Base-by-base conservation (phyloP, 148 eudicot genomes). In the Rhododendron simsii region DNA sequence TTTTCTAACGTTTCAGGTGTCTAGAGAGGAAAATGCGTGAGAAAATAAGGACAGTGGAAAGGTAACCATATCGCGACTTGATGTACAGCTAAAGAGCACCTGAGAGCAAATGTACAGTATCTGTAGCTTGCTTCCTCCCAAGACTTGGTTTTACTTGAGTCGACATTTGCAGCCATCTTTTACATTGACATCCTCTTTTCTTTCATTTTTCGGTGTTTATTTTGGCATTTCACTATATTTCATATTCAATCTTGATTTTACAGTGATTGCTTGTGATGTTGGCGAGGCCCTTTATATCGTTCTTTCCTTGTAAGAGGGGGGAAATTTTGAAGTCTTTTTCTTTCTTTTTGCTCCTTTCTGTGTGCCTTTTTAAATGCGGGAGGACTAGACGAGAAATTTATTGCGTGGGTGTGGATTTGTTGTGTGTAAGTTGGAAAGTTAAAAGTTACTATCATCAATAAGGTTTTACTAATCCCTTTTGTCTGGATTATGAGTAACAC, bases 61-160 rank as follows among this genome's bases (percentile, higher is more conserved):
- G 23, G n/a, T 53, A 75, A 45, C 47, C 53, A 41, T 51, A 15
- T 76, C 11, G 82, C 14, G 53, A 30, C 74, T 78, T 33, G 47
- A 30, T 47, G 77, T 26, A 10, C 85, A 53, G 61, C 21, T 59
- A 20, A 39, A 30, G 75, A 45, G 76, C 16, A 5, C 75, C 3
- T 13, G 82, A 82, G 82, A 80, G 47, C 44, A 23, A 75, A 86
- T 83, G 82, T 86, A 76, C 82, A 86, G 85, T 35, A 47, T 76
- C 63, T 55, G 67, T 3, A 75, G 48, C 44, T 21, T 59, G 37
- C 39, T 84, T 77, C 51, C 59, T 80, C 63, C 77, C 18, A 81
- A 20, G 55, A 45, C 28, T n/a, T 53, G 18, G 35, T 86, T 67
- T 15, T 61, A 33, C 48, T 30, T 30, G 21, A 78, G 78, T 83